Base-by-base conservation (phyloP, 306 rosid genomes). In the Fragaria vesca region DNA sequence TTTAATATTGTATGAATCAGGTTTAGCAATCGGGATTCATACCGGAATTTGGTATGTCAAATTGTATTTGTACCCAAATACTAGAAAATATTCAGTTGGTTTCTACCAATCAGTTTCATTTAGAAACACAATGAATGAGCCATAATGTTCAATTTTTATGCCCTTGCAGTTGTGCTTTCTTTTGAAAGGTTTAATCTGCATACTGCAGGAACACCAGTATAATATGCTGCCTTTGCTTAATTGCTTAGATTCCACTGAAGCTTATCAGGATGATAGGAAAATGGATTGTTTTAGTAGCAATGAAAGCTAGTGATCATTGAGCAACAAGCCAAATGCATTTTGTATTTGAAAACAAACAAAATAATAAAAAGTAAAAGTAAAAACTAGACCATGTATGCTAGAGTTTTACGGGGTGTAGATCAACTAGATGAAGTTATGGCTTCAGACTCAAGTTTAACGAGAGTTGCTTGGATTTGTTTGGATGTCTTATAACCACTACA, bases 1-100 rank as follows among this genome's bases (percentile, higher is more conserved):
- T 78, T 63, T 75, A 34, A n/a, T 68, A 73, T 55, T 77, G 71
- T 73, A 68, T 6, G 60, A 75, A 46, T 58, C 38, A 42, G 82
- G 71, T 66, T 73, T 69, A 69, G 43, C 52, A 38, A 40, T 42
- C 66, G 70, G 52, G 71, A 66, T 55, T 68, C 34, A 77, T 73
- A 38, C 69, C 32, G 55, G 62, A 84, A 50, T 43, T 67, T 76
- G 67, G 76, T 69, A 62, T 57, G 24, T 28, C 50, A 40, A 40
- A 72, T 32, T 63, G 71, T 75, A 75, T 67, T 45, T 69, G 73
- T 45, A 46, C 57, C n/a, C 34, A 8, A 21, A 20, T 38, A 72
- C 76, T 34, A 12, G 12, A 32, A 32, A 34, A 13, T 34, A 10
- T 51, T 51, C 30, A 11, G 60, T 20, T 36, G 43, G 66, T 36